phyloP scores from a whole-genome alignment of 2,329 filamentous ascomycete species.

The Metarhizium sp. region DNA sequence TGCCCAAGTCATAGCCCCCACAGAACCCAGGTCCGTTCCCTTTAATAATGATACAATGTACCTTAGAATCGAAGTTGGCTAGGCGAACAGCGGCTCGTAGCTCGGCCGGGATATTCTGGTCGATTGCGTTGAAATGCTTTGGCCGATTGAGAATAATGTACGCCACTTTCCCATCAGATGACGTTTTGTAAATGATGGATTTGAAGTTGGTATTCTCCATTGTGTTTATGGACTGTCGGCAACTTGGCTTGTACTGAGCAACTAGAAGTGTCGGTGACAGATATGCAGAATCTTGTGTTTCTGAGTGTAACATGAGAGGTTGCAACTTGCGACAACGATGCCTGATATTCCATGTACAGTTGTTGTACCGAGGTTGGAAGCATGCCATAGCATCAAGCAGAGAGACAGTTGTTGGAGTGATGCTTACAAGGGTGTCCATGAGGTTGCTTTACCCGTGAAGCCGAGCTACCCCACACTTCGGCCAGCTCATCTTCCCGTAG shows the following conservation, averaged over 20 bases:
- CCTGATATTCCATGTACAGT: no score
- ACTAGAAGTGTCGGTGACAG: no score
- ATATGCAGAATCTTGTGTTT: no score
- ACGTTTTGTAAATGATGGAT: conserved; percentile 6
- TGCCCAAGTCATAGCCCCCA: conserved; percentile 8
- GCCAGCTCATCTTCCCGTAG: background rate
- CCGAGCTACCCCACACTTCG: background rate
- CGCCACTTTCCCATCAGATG: conserved; percentile 7
- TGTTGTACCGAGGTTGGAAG: no score
- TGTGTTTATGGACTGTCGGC: background rate
- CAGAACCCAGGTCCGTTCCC: conserved; percentile 9
- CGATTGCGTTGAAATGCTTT: conserved; percentile 8
- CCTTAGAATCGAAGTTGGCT: conserved; percentile 6
- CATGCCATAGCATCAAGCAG: no score
- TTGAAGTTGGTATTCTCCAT: conserved; percentile 3
- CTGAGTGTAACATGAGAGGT: no score
- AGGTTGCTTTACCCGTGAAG: background rate
- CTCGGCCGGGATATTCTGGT: conserved; percentile 4
- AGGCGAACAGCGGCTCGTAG: conserved; percentile 6
- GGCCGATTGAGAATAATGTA: conserved; percentile 10
- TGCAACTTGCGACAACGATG: background rate
- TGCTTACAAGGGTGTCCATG: no score
- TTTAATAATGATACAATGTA: conserved; percentile 9
- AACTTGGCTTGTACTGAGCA: background rate
- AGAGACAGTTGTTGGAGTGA: no score